phyloP scores from a whole-genome alignment of 1,284 basidiomycete species.

The Moesziomyces sp. region DNA sequence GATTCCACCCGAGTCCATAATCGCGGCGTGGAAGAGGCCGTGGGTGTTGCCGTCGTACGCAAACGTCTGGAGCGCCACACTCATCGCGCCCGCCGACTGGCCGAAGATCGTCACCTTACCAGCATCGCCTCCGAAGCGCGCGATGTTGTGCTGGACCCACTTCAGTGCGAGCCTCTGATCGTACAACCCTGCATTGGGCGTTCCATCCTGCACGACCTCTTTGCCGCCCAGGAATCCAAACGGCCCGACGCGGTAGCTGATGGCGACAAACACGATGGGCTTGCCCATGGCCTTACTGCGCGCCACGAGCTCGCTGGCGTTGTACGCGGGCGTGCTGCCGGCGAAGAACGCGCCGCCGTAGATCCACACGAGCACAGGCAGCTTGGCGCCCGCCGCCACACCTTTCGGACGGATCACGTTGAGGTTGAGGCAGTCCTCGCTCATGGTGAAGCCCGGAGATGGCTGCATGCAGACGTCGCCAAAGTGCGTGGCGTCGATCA shows the following conservation, averaged over 20 bases:
- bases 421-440: constrained; percentile 51
- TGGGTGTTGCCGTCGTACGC: constrained; percentile 38
- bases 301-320: constrained; percentile 46
- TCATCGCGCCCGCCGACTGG: constrained; percentile 49
- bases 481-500: constrained; percentile 39
- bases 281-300: constrained; percentile 31
- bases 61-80: constrained; percentile 32
- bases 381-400: constrained; percentile 12
- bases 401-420: constrained; percentile 45
- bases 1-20: constrained; percentile 47
- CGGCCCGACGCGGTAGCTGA: constrained; percentile 50
- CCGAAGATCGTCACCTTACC: constrained; percentile 42
- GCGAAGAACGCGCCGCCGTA: constrained; percentile 43
- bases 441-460: constrained; percentile 17
- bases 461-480: constrained; percentile 37
- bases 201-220: constrained; percentile 27
- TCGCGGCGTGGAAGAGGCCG: constrained; percentile 47
- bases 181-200: constrained; percentile 43
- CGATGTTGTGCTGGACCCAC: constrained; percentile 52
- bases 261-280: constrained; percentile 48
- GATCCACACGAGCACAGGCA: constrained; percentile 48
- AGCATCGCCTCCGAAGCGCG: constrained; percentile 51
- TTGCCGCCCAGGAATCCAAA: constrained; percentile 48
- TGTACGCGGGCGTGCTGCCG: constrained; percentile 24
- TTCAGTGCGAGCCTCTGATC: constrained; percentile 51